These are phyloP conservation scores for Entophlyctis helioformis DNA, from an alignment of 192 early-diverging fungal genomes.

Conservation along the genomic window DNA sequence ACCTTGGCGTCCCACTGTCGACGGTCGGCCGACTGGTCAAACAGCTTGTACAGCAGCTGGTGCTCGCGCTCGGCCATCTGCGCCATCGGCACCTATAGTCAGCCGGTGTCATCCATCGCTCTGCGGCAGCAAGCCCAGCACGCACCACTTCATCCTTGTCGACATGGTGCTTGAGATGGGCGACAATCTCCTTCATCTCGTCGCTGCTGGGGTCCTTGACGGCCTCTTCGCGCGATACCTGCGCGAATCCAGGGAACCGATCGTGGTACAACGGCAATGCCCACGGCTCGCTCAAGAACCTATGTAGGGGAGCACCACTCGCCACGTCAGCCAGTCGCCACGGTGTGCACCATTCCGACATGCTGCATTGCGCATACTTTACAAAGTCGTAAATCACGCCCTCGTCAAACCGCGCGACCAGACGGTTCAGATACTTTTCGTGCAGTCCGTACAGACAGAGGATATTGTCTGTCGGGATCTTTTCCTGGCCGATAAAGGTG, in stretches of 20 bases:
- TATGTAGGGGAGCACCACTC: slow-evolving; percentile 5
- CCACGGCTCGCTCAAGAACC: slow-evolving; percentile 38
- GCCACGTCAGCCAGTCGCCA: not conserved
- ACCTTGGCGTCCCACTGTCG: too few species aligned
- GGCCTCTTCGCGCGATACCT: slow-evolving; percentile 11
- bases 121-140: too few species aligned
- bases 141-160: too few species aligned
- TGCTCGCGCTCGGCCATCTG: too few species aligned
- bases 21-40: too few species aligned
- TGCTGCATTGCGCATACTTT: slow-evolving; percentile 12
- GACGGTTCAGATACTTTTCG: slow-evolving; percentile 36
- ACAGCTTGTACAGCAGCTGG: too few species aligned
- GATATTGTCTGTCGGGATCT: slow-evolving; percentile 30
- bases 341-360: not conserved
- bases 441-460: slow-evolving; percentile 32
- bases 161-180: too few species aligned
- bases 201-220: not conserved
- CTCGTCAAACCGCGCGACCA: slow-evolving; percentile 40
- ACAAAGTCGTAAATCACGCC: slow-evolving; percentile 40
- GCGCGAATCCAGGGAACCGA: slow-evolving; percentile 25
- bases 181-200: too few species aligned
- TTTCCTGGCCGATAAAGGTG: slow-evolving; percentile 25
- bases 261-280: slow-evolving; percentile 41
- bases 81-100: too few species aligned
- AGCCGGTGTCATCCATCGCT: too few species aligned